Evolutionary conservation across 495 filamentous ascomycete genomes (phyloP).

Genomic region (Lasiosphaeris hirsuta): DNA sequence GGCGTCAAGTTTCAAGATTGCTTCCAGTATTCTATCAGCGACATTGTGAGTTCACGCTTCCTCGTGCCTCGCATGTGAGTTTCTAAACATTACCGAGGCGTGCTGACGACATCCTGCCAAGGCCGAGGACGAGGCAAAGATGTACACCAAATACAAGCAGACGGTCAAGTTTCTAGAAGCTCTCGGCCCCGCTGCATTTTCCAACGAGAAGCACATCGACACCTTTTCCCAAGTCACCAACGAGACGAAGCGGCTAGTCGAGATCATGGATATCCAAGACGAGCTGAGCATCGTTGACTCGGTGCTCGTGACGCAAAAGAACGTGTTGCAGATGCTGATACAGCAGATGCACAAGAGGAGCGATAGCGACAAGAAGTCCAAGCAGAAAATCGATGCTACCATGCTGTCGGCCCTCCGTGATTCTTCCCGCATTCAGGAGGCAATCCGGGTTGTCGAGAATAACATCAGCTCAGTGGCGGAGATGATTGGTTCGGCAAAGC

Average conservation of each 20-base stretch:
- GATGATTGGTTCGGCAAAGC: slow-evolving; percentile 4
- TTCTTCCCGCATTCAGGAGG: slow-evolving; percentile 5
- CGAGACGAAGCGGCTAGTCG: slow-evolving; percentile 1
- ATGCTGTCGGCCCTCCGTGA: background rate
- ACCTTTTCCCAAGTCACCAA: slow-evolving; percentile 11
- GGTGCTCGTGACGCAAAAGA: slow-evolving; percentile 3
- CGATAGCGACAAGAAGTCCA: background rate
- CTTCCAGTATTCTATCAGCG: slow-evolving; percentile 17
- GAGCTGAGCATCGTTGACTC: slow-evolving; percentile 7
- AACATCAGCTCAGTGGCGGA: background rate
- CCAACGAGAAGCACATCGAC: slow-evolving; percentile 9
- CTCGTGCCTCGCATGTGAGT: background rate
- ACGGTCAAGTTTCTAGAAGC: slow-evolving; percentile 8
- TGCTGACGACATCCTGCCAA: background rate
- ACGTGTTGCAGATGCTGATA: background rate
- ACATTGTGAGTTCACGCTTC: slow-evolving; percentile 4
- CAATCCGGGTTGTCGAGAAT: slow-evolving; percentile 1
- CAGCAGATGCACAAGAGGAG: background rate
- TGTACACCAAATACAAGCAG: background rate
- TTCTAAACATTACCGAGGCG: background rate
- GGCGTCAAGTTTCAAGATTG: slow-evolving; percentile 15
- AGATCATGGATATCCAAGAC: slow-evolving; percentile 8
- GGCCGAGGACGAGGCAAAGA: slow-evolving; percentile 11
- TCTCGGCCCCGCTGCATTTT: slow-evolving; percentile 1
- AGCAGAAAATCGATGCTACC: background rate